A percentile compares a stretch with the other conserved stretches of the same genome.
Evolutionary conservation across 148 eudicot species (phyloP).

Genomic region (Silene latifolia): DNA sequence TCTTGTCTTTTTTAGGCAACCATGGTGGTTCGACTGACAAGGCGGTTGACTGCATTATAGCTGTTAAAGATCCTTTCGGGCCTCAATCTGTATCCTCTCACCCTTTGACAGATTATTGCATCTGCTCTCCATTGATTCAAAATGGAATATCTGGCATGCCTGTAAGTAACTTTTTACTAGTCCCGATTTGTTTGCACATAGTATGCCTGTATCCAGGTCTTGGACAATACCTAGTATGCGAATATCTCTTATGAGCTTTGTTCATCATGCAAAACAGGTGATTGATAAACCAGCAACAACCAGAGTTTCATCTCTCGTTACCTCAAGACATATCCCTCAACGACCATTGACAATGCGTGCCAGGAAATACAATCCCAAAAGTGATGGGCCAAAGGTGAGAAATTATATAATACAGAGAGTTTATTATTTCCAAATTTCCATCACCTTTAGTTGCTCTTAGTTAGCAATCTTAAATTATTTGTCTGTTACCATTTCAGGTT

Average conservation of each 20-base stretch:
- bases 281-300: constrained; percentile 37
- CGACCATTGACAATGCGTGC: constrained; percentile 30
- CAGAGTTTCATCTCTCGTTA: constrained; percentile 37
- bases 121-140: constrained; percentile 24
- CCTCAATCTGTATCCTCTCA: constrained; percentile 25
- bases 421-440: not conserved
- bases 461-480: not conserved
- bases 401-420: not conserved
- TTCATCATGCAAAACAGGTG: constrained; percentile 39
- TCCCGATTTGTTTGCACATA: not conserved
- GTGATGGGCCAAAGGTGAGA: constrained; percentile 53
- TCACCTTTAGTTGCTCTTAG: not conserved
- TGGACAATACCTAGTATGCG: not conserved
- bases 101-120: constrained; percentile 22
- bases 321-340: constrained; percentile 36
- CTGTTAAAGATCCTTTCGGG: constrained; percentile 50
- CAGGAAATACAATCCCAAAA: constrained; percentile 43
- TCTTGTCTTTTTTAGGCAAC: constrained; percentile 1
- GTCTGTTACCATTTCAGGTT: constrained; percentile 28
- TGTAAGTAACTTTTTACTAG: constrained; percentile 33
- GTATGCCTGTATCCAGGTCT: too few relatives aligned
- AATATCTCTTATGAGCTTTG: constrained; percentile 1
- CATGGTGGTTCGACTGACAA: constrained; percentile 6
- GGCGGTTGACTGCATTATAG: constrained; percentile 22
- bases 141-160: constrained; percentile 72